Conservation (phyloP, 2,329 filamentous ascomycete genomes). For the Colletotrichum chrysophilum region DNA sequence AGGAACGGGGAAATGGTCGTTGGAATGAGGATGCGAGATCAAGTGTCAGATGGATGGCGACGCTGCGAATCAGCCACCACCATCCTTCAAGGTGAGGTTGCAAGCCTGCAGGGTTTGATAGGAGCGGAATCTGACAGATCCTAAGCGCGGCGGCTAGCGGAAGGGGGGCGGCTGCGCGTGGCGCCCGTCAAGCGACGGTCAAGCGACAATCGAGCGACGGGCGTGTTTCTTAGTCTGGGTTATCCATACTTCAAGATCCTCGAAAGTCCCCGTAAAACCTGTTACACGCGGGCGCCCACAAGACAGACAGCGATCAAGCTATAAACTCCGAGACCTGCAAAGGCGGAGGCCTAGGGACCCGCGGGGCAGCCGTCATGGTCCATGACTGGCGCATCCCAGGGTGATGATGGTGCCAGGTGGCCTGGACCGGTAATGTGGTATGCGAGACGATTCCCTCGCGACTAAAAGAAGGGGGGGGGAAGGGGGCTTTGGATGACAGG, state of each 20-base stretch:
- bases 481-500: neutral
- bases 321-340: neutral
- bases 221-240: neutral
- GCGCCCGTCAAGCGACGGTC: neutral
- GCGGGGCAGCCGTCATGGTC: neutral
- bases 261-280: neutral
- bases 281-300: neutral
- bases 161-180: neutral
- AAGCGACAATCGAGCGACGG: neutral
- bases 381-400: neutral
- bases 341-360: neutral
- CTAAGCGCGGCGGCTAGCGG: neutral
- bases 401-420: neutral
- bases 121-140: neutral
- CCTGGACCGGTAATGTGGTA: conserved; percentile 4
- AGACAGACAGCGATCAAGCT: neutral
- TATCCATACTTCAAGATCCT: neutral
- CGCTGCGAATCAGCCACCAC: neutral
- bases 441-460: neutral
- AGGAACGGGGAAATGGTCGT: accelerated
- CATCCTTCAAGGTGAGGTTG: neutral
- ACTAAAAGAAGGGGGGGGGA: neutral
- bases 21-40: neutral
- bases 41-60: neutral
- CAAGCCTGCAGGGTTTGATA: no score